Conservation (phyloP, 1,284 basidiomycete genomes). For the Ceratobasidium sp. region DNA sequence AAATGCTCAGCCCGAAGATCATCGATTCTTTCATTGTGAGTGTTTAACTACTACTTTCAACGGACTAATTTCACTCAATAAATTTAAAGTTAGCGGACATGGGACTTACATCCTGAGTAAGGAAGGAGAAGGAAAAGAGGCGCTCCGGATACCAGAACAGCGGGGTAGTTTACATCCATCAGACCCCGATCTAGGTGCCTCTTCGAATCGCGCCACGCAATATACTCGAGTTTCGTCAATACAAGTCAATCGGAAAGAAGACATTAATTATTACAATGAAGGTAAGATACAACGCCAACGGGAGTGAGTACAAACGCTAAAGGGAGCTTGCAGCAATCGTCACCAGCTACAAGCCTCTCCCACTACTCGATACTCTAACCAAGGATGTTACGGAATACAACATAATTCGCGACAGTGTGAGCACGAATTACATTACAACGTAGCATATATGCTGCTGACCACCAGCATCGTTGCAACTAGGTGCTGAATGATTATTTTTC, state of each 20-base stretch:
- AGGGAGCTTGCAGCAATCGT: not conserved
- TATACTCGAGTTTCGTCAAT: not conserved
- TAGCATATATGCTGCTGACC: not conserved
- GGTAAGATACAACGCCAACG: not conserved
- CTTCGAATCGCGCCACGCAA: not conserved
- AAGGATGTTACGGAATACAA: not conserved
- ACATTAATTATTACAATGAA: not conserved
- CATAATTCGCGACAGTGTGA: not conserved
- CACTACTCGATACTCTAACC: not conserved
- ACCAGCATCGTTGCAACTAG: not conserved
- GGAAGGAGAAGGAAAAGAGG: not conserved
- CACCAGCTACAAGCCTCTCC: not conserved
- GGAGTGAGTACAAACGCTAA: not conserved
- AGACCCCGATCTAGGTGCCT: not conserved
- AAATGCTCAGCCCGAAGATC: not conserved
- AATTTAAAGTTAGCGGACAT: conserved; percentile 1
- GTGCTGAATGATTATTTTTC: not conserved
- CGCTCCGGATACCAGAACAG: not conserved
- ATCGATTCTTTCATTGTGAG: conserved; percentile 6
- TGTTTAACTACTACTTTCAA: too few species aligned
- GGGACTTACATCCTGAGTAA: not conserved
- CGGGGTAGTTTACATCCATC: not conserved
- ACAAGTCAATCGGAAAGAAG: not conserved
- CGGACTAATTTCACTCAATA: too few species aligned
- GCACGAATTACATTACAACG: not conserved